A percentile compares a stretch with the other conserved stretches of the same genome.
Evolutionary conservation across 2,329 filamentous ascomycete species (phyloP).

Genomic region (Fusarium hostae): DNA sequence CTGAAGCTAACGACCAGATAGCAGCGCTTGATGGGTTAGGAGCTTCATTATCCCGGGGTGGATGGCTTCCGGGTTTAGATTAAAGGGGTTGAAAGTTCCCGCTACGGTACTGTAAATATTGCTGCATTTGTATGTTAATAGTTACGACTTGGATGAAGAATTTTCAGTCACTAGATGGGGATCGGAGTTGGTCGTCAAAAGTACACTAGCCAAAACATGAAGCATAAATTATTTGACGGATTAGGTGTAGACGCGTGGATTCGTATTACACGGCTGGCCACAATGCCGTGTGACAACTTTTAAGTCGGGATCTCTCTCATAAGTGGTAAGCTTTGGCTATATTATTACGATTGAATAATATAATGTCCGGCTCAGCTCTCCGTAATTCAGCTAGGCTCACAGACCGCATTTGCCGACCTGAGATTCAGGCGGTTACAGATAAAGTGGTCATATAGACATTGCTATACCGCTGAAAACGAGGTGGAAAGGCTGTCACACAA

Average conservation of each 20-base stretch:
- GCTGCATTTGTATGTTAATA: background rate
- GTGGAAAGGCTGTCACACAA: slow-evolving; percentile 3
- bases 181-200: slow-evolving; percentile 1
- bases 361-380: slow-evolving; percentile 20
- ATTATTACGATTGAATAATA: slow-evolving; percentile 2
- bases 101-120: background rate
- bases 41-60: slow-evolving; percentile 46
- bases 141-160: background rate
- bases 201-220: slow-evolving; percentile 3
- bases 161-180: background rate
- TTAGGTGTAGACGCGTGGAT: background rate
- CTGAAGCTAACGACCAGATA: slow-evolving; percentile 39
- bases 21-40: slow-evolving; percentile 48
- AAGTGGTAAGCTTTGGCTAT: background rate
- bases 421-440: slow-evolving; percentile 23
- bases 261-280: background rate
- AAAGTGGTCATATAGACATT: slow-evolving; percentile 13
- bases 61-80: slow-evolving; percentile 53
- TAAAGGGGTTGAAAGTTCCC: slow-evolving; percentile 28
- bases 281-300: background rate
- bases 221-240: background rate
- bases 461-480: slow-evolving; percentile 4
- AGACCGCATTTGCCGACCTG: slow-evolving; percentile 23
- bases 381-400: slow-evolving; percentile 24
- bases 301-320: background rate